Percentiles rank a stretch among this genome's conserved stretches.
These are phyloP conservation scores for Lachnellula cervina DNA, from an alignment of 2,329 filamentous ascomycete species.

Conservation along the genomic window DNA sequence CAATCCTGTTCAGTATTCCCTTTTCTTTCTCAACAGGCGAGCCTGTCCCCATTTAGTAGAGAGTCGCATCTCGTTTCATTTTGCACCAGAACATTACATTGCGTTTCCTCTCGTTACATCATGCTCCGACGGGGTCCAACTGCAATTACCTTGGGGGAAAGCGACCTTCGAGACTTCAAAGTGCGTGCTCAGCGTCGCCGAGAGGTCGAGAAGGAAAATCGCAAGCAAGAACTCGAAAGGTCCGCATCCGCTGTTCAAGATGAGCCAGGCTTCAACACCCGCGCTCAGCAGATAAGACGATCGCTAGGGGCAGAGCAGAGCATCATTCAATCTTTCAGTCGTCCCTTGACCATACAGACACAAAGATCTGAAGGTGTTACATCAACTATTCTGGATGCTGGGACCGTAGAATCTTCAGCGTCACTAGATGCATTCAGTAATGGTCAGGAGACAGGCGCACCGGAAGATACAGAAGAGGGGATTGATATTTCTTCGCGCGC, in stretches of 20 bases:
- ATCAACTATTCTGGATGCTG: not conserved
- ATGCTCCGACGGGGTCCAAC: constrained; percentile 29
- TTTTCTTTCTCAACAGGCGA: not conserved
- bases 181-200: constrained; percentile 13
- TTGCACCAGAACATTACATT: not conserved
- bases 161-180: constrained; percentile 25
- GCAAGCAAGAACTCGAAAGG: constrained; percentile 2
- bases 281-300: not conserved
- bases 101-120: not conserved
- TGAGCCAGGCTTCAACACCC: not conserved
- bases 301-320: not conserved
- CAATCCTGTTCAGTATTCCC: not conserved
- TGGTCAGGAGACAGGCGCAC: not conserved
- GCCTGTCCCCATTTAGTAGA: not conserved
- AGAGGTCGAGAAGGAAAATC: constrained; percentile 4
- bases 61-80: not conserved
- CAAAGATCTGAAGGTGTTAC: not conserved
- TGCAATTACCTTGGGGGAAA: constrained; percentile 20
- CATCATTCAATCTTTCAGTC: not conserved
- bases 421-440: not conserved
- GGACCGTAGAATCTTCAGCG: not conserved
- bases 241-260: constrained; percentile 2
- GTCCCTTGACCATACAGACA: not conserved
- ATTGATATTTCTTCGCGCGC: not conserved
- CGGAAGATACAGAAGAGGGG: not conserved